These are phyloP conservation scores for Acorus calamus DNA, from an alignment of 106 monocot species.

Conservation along the genomic window DNA sequence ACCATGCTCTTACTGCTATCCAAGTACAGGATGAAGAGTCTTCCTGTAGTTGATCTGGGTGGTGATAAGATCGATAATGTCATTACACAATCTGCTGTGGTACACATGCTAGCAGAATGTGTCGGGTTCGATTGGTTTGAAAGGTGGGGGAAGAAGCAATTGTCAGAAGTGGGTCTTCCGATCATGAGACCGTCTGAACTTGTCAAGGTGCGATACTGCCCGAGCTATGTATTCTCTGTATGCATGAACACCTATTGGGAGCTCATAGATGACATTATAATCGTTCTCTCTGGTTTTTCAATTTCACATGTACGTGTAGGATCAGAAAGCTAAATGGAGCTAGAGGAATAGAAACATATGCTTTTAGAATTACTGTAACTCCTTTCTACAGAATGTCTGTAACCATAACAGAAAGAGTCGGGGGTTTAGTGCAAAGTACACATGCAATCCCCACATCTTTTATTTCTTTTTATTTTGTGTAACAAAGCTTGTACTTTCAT, in stretches of 20 bases:
- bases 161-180: conserved; percentile 71
- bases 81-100: conserved; percentile 81
- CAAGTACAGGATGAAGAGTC: conserved; percentile 93
- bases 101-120: conserved; percentile 96
- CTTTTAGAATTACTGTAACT: no score
- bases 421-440: no score
- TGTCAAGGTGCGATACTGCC: conserved; percentile 41
- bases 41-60: conserved; percentile 85
- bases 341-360: no score
- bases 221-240: no score
- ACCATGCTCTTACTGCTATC: conserved; percentile 92
- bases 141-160: conserved; percentile 74
- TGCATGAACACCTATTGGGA: no score
- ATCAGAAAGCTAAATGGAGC: no score
- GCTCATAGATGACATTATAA: no score
- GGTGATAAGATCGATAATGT: conserved; percentile 87
- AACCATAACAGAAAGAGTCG: no score
- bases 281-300: no score
- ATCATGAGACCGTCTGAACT: conserved; percentile 53
- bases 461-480: neutral
- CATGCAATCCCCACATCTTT: neutral
- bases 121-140: conserved; percentile 91
- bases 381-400: no score
- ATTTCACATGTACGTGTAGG: no score
- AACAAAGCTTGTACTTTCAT: neutral